Conservation (phyloP, 1,284 basidiomycete genomes). For the Heterobasidion occidentale region DNA sequence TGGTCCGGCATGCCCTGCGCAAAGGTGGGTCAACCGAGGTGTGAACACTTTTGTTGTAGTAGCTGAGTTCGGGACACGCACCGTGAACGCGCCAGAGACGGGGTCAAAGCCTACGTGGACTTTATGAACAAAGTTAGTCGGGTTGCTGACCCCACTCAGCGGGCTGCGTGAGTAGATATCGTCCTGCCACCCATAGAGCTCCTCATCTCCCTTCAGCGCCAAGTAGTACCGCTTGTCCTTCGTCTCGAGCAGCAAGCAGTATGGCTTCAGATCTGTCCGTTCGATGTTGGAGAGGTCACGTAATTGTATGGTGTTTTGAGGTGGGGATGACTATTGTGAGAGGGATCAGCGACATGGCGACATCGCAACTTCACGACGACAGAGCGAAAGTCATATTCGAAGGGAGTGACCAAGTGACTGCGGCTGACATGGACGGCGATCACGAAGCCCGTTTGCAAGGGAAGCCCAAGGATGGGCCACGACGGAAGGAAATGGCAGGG, state of each 20-base stretch:
- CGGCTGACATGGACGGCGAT: too few species aligned
- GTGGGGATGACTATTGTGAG: constrained; percentile 44
- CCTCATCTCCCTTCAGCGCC: constrained; percentile 88
- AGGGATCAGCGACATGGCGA: neutral
- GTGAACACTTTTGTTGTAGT: neutral
- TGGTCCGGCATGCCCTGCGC: constrained; percentile 88
- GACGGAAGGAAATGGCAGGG: too few species aligned
- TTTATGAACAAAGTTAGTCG: constrained; percentile 97
- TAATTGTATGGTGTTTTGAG: constrained; percentile 63
- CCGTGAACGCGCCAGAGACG: constrained; percentile 88
- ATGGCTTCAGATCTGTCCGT: constrained; percentile 88
- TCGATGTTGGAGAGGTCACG: constrained; percentile 84
- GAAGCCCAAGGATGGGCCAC: too few species aligned
- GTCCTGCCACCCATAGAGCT: constrained; percentile 95
- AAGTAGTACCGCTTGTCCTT: constrained; percentile 76
- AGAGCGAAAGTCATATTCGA: neutral
- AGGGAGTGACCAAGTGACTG: too few species aligned
- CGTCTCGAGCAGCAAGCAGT: constrained; percentile 83
- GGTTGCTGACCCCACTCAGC: constrained; percentile 87
- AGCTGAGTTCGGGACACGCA: constrained; percentile 26
- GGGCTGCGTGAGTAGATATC: constrained; percentile 92
- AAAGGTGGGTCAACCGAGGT: neutral
- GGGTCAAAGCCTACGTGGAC: constrained; percentile 98
- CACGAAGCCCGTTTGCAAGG: too few species aligned
- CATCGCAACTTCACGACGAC: neutral